These are phyloP conservation scores for Vaccinium darrowii DNA, from an alignment of 148 eudicot species.

Conservation along the genomic window DNA sequence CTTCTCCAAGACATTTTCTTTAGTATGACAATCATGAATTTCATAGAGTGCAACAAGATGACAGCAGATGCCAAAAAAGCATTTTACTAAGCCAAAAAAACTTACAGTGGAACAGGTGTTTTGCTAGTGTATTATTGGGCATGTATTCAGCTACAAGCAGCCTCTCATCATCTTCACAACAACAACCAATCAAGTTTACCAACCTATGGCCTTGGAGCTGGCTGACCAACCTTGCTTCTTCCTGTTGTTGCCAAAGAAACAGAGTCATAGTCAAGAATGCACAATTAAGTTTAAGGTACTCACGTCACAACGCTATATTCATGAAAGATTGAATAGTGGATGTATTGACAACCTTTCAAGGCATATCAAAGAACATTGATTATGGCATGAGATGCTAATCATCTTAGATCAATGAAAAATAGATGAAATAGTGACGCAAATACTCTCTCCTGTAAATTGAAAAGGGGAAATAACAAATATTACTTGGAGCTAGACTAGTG, in stretches of 20 bases:
- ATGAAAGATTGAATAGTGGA: not conserved
- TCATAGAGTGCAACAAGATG: not conserved
- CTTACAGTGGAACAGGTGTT: slow-evolving; percentile 79
- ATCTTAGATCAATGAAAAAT: not conserved
- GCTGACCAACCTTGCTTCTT: slow-evolving; percentile 66
- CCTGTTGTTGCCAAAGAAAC: slow-evolving; percentile 37
- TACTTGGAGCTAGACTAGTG: not conserved
- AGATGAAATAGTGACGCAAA: not conserved
- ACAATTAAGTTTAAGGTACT: not conserved
- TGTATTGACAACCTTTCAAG: not conserved
- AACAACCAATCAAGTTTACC: slow-evolving; percentile 70
- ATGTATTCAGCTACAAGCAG: slow-evolving; percentile 69
- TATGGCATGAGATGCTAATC: not conserved
- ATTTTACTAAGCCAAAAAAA: not conserved
- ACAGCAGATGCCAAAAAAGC: not conserved
- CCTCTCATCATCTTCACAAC: slow-evolving; percentile 68
- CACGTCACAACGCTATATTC: not conserved
- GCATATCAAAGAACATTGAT: not conserved
- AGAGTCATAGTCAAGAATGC: not conserved
- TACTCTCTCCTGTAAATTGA: not conserved
- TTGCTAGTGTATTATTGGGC: slow-evolving; percentile 72
- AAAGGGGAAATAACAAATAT: not conserved
- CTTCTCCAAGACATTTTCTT: not conserved
- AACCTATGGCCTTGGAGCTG: slow-evolving; percentile 54
- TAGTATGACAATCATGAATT: not conserved